These are phyloP conservation scores for Isabelozyma heimii DNA, from an alignment of 805 yeast species.

Conservation along the genomic window DNA sequence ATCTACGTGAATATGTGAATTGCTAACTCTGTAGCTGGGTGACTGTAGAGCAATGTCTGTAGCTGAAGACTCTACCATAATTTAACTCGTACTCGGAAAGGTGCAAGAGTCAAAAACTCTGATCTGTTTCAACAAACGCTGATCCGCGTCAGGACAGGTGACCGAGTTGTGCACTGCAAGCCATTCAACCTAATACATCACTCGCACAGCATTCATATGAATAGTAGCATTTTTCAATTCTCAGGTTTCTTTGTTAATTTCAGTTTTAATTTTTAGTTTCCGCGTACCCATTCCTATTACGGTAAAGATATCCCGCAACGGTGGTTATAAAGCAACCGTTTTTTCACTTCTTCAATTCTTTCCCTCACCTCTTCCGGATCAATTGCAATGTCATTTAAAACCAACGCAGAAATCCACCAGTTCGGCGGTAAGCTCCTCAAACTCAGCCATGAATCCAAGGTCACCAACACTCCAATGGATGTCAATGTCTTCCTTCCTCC, in stretches of 20 bases:
- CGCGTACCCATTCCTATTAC: background rate
- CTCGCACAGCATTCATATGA: too few species aligned
- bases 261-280: background rate
- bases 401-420: constrained; percentile 51
- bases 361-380: background rate
- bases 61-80: too few species aligned
- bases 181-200: too few species aligned
- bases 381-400: constrained; percentile 43
- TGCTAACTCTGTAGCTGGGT: too few species aligned
- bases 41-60: too few species aligned
- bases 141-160: too few species aligned
- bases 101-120: too few species aligned
- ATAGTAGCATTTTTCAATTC: too few species aligned
- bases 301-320: background rate
- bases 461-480: constrained; percentile 71
- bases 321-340: background rate
- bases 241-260: background rate
- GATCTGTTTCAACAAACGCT: too few species aligned
- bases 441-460: constrained; percentile 66
- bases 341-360: background rate
- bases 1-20: background rate
- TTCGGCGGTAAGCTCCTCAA: constrained; percentile 79
- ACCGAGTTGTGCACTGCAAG: too few species aligned
- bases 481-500: constrained; percentile 81
- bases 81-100: too few species aligned